Evolutionary conservation across 2,329 filamentous ascomycete genomes (phyloP).

Genomic region (Colletotrichum sp.): DNA sequence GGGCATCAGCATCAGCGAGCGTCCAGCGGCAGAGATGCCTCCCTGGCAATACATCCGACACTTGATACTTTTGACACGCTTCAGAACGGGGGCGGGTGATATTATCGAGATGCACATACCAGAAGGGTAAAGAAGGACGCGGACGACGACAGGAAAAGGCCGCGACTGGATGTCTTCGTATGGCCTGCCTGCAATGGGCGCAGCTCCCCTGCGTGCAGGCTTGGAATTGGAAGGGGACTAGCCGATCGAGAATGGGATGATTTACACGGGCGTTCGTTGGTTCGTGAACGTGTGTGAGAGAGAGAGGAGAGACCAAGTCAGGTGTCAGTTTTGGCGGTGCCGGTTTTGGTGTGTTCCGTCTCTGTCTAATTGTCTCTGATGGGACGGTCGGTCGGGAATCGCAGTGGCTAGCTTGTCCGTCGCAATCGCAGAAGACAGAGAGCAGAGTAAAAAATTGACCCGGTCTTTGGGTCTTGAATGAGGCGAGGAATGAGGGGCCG

Average conservation of each 20-base stretch:
- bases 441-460: background rate
- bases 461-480: background rate
- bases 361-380: background rate
- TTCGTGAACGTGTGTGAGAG: background rate
- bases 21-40: background rate
- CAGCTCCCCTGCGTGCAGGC: background rate
- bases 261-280: constrained; percentile 10
- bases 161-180: background rate
- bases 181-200: background rate
- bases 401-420: background rate
- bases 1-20: background rate
- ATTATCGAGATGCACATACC: constrained; percentile 21
- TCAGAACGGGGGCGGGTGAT: background rate
- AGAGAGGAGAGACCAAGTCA: background rate
- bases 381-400: background rate
- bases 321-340: background rate
- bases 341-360: background rate
- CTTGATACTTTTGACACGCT: background rate
- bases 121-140: background rate
- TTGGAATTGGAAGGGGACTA: constrained; percentile 3
- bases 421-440: background rate
- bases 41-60: background rate
- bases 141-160: background rate
- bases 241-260: constrained; percentile 11
- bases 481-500: background rate